Conservation (phyloP, 1,284 basidiomycete genomes). For the Ceraceosorus bombacis region DNA sequence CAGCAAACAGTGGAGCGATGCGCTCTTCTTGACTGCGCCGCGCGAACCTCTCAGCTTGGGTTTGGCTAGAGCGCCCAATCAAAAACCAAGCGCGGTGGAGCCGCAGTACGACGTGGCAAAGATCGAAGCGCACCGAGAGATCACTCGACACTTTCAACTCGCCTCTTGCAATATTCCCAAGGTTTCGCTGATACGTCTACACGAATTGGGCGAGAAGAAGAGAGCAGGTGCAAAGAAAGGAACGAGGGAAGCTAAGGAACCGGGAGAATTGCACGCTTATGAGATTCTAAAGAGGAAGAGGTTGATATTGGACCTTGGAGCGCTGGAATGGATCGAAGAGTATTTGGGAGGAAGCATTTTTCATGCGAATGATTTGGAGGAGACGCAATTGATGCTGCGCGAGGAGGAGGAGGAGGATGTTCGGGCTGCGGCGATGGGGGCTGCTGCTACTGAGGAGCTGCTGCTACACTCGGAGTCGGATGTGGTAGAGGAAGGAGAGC, state of each 20-base stretch:
- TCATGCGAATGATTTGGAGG: slow-evolving; percentile 23
- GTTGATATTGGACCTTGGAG: slow-evolving; percentile 45
- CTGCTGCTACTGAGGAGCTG: too few relatives aligned
- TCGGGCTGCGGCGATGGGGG: too few relatives aligned
- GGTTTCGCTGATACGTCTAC: slow-evolving; percentile 37
- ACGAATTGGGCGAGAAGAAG: slow-evolving; percentile 31
- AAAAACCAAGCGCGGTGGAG: slow-evolving; percentile 32
- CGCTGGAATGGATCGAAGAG: slow-evolving; percentile 47
- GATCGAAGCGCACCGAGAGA: slow-evolving; percentile 23
- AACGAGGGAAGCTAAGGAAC: slow-evolving; percentile 37
- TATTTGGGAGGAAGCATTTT: slow-evolving; percentile 43
- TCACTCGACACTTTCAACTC: slow-evolving; percentile 33
- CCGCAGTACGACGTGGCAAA: slow-evolving; percentile 35
- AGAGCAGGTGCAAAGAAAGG: slow-evolving; percentile 18
- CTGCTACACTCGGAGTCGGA: too few relatives aligned
- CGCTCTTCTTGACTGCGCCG: slow-evolving; percentile 44
- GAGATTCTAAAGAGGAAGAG: slow-evolving; percentile 38
- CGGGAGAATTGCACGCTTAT: slow-evolving; percentile 47
- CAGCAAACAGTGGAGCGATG: slow-evolving; percentile 36
- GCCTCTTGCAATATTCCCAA: slow-evolving; percentile 38
- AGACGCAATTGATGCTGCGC: too few relatives aligned
- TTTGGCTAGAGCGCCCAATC: slow-evolving; percentile 11
- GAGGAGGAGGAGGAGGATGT: too few relatives aligned
- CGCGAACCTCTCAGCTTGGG: slow-evolving; percentile 23
- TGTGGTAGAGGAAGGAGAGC: too few relatives aligned